phyloP scores from a whole-genome alignment of 495 filamentous ascomycete genomes.

The Acidiella bohemica region DNA sequence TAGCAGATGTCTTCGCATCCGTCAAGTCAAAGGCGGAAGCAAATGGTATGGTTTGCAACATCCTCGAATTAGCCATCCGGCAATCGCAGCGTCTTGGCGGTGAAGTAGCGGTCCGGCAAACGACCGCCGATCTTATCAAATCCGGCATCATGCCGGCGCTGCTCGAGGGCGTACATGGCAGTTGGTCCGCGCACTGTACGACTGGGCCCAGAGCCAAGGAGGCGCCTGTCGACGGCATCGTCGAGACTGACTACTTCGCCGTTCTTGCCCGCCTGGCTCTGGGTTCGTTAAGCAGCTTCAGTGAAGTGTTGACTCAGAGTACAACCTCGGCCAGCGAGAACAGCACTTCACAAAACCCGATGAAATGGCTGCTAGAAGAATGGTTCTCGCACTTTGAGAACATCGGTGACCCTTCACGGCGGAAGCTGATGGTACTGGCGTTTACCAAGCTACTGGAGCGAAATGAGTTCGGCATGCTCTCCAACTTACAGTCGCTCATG shows the following conservation, averaged over 20 bases:
- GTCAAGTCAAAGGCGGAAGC: constrained; percentile 44
- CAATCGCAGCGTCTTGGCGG: constrained; percentile 56
- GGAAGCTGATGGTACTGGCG: constrained; percentile 72
- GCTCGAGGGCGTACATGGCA: constrained; percentile 55
- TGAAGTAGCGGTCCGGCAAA: constrained; percentile 43
- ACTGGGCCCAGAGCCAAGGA: constrained; percentile 57
- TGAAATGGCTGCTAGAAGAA: constrained; percentile 63
- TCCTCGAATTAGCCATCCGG: constrained; percentile 59
- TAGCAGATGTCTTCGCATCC: constrained; percentile 45
- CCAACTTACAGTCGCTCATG: constrained; percentile 49
- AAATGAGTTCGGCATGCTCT: constrained; percentile 43
- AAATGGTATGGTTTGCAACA: constrained; percentile 48
- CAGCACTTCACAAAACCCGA: constrained; percentile 32
- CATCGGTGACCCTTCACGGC: constrained; percentile 56
- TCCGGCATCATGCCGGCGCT: constrained; percentile 51
- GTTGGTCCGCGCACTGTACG: constrained; percentile 59
- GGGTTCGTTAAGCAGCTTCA: constrained; percentile 45
- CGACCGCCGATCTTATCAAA: constrained; percentile 56
- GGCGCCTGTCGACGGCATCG: constrained; percentile 49
- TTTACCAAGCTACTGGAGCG: constrained; percentile 68
- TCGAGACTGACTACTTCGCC: constrained; percentile 69
- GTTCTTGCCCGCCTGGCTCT: constrained; percentile 71
- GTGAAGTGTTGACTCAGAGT: constrained; percentile 22
- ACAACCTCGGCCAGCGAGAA: neutral
- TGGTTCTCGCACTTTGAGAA: constrained; percentile 84